A percentile compares a stretch with the other conserved stretches of the same genome.
phyloP scores from a whole-genome alignment of 2,329 filamentous ascomycete genomes.

The Nemania sp. region DNA sequence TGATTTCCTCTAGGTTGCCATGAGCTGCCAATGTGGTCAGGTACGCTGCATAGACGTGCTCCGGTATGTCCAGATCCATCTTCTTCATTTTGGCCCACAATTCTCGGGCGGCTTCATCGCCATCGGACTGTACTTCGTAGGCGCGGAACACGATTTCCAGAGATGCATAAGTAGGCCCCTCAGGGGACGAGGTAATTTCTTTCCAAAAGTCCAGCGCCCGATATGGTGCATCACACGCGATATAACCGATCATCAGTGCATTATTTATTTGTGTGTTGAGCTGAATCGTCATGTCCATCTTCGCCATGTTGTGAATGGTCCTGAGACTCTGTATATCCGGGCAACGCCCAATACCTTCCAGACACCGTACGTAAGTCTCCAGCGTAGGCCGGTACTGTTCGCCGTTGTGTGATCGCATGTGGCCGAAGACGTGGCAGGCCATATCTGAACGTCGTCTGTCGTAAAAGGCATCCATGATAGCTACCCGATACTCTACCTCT shows the following conservation, averaged over 20 bases:
- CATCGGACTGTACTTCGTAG: conserved; percentile 65
- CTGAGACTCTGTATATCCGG: conserved; percentile 68
- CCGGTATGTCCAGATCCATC: conserved; percentile 79
- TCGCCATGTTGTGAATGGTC: conserved; percentile 88
- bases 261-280: conserved; percentile 78
- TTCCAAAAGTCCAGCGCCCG: conserved; percentile 80
- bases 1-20: conserved; percentile 69
- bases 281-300: conserved; percentile 83
- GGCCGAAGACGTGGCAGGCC: conserved; percentile 82
- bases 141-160: conserved; percentile 80
- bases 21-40: conserved; percentile 75
- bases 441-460: conserved; percentile 77
- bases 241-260: conserved; percentile 84
- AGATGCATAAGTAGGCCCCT: conserved; percentile 82
- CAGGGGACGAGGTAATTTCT: conserved; percentile 78
- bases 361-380: conserved; percentile 76
- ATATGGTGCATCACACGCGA: conserved; percentile 65
- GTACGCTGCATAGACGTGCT: conserved; percentile 74
- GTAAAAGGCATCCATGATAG: conserved; percentile 84
- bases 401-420: conserved; percentile 83
- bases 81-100: conserved; percentile 72
- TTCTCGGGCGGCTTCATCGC: conserved; percentile 62
- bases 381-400: conserved; percentile 65
- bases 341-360: conserved; percentile 71
- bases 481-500: conserved; percentile 64